A percentile compares a stretch with the other conserved stretches of the same genome.
Conservation (phyloP, 2,329 filamentous ascomycete genomes). For the Sclerotinia spermophila region DNA sequence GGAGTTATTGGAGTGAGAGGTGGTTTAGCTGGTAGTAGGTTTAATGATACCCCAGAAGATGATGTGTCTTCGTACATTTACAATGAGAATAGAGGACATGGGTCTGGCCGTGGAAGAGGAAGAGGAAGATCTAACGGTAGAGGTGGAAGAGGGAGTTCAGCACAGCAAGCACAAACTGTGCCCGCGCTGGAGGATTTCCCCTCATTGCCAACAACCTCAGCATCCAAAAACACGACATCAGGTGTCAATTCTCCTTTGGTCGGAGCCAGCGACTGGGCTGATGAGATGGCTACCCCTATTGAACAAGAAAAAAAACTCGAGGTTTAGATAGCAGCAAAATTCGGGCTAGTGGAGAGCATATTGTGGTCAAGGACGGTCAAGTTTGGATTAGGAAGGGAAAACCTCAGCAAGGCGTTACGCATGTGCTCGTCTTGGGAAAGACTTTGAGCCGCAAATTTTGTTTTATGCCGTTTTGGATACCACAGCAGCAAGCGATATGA, state of each 20-base stretch:
- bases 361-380: neutral
- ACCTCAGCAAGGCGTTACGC: conserved; percentile 1
- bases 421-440: neutral
- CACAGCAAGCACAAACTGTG: conserved; percentile 17
- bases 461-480: neutral
- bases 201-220: conserved; percentile 21
- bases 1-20: conserved; percentile 26
- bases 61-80: conserved; percentile 6
- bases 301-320: conserved; percentile 27
- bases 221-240: conserved; percentile 13
- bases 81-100: conserved; percentile 27
- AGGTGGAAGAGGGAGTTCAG: conserved; percentile 26
- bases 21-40: conserved; percentile 16
- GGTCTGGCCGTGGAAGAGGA: conserved; percentile 19
- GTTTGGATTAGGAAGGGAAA: neutral
- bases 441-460: neutral
- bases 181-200: conserved; percentile 32
- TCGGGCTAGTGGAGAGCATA: neutral
- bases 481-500: neutral
- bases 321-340: neutral
- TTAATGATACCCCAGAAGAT: conserved; percentile 21
- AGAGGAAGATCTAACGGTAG: conserved; percentile 8
- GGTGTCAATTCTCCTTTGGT: conserved; percentile 18
- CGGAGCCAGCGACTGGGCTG: conserved; percentile 32
- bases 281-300: conserved; percentile 34